Conservation (phyloP, 129 eudicot species). For the Flaveria ramosissima region DNA sequence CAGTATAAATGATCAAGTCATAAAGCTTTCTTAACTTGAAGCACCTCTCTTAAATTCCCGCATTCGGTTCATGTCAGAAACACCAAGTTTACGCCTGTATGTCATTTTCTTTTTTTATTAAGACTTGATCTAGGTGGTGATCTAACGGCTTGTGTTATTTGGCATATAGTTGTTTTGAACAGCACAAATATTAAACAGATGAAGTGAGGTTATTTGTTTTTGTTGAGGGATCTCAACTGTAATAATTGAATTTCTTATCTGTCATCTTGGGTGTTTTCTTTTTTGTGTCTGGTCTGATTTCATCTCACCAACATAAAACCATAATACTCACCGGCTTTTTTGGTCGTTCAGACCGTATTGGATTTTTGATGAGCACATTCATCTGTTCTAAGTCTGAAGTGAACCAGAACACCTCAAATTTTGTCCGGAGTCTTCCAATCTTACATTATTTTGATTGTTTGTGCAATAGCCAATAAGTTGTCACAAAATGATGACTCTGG, state of each 20-base stretch:
- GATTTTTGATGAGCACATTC: neutral
- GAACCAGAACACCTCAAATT: neutral
- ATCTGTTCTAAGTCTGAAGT: neutral
- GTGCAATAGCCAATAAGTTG: too few species aligned
- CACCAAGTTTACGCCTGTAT: slow-evolving; percentile 12
- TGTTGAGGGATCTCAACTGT: slow-evolving; percentile 17
- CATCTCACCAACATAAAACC: neutral
- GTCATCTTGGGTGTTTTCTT: neutral
- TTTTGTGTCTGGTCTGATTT: neutral
- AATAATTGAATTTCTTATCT: slow-evolving; percentile 20
- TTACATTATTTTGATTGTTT: neutral
- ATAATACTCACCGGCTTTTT: neutral
- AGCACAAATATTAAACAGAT: slow-evolving; percentile 18
- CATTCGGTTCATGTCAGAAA: slow-evolving; percentile 7
- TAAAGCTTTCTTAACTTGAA: slow-evolving; percentile 26
- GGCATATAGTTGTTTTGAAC: slow-evolving; percentile 23
- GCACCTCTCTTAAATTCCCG: neutral
- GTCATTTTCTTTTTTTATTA: neutral
- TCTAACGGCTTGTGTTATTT: slow-evolving; percentile 14
- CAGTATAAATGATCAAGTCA: slow-evolving; percentile 8
- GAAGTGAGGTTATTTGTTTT: slow-evolving; percentile 24
- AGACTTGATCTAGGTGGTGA: slow-evolving; percentile 20
- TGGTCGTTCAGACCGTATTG: neutral
- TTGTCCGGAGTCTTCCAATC: too few species aligned
- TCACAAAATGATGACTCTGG: neutral